Evolutionary conservation across 495 filamentous ascomycete species (phyloP), one percentile per base, ranked within the genome.

Genomic region (Elaphomyces granulatus): DNA sequence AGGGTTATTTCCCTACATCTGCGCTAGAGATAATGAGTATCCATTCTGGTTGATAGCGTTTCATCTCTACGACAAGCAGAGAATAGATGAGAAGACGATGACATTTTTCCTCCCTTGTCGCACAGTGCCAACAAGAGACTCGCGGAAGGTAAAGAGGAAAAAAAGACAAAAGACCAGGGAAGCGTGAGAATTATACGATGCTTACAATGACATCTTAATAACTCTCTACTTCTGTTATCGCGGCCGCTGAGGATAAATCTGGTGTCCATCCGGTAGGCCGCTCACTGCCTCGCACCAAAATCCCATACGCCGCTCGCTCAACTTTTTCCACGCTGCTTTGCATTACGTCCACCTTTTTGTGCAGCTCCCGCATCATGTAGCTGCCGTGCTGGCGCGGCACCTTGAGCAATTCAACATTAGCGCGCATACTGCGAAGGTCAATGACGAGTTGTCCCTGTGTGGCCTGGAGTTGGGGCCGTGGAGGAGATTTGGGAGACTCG

Each of bases 251-350:
- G 3, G 65, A 69, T 45, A 86, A 50, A 60, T 93, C 88, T 17
- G 88, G 90, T 47, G 85, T 73, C 90, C 90, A 96, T 3, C 90
- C 90, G 46, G 78, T 80, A 2, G 90, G 92, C 41, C 86, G 65
- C 61, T 98, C 90, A 36, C 77, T 79, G 0, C 92, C 90, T 8
- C 92, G 65, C 9, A 98, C 78, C 20, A 77, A 71, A 51, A 93
- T 72, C 8, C 85, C 84, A 61, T 94, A 96, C 12, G 83, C 77
- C 14, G 87, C 77, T 15, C 73, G 71, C 67, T 98, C 90, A 17
- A 96, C 90, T 71, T 98, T 98, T 51, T 83, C 77, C 21, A 98
- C 87, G 56, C 83, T 86, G 46, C 67, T 69, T 48, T 75, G 71
- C 86, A 94, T 94, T 4, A 92, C 84, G 36, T 75, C 75, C 49